These are phyloP conservation scores for Fraxinus velutina DNA, from an alignment of 305 asterid species.

Conservation along the genomic window DNA sequence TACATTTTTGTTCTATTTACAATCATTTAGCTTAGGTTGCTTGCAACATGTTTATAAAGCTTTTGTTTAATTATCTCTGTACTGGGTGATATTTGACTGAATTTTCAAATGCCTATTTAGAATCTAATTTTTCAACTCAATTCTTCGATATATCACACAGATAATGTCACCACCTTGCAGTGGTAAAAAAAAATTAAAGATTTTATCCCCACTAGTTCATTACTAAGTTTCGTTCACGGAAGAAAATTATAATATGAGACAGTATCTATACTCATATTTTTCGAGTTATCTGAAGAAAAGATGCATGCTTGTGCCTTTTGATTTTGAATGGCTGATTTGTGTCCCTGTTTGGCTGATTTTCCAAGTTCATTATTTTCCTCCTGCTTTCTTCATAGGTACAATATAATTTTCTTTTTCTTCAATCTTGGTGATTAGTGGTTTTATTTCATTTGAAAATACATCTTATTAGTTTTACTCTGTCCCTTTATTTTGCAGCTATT, in stretches of 20 bases:
- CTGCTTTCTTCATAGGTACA: neutral
- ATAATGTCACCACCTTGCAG: neutral
- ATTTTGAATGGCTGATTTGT: neutral
- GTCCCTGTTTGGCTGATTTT: neutral
- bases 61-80: neutral
- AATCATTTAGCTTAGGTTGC: neutral
- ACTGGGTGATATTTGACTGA: neutral
- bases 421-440: neutral
- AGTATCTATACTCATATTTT: neutral
- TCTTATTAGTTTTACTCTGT: slow-evolving; percentile 2
- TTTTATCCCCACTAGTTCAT: neutral
- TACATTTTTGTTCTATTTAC: slow-evolving; percentile 7
- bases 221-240: neutral
- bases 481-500: slow-evolving; percentile 56
- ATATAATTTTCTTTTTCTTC: neutral
- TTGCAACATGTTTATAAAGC: neutral
- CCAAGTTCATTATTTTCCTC: neutral
- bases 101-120: neutral
- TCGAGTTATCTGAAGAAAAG: neutral
- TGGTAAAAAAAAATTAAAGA: neutral
- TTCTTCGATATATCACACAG: neutral
- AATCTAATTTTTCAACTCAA: neutral
- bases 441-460: neutral
- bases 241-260: neutral
- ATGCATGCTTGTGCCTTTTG: neutral